phyloP scores from a whole-genome alignment of 371 early-diverging fungal species.

The Rhizopus sp. region DNA sequence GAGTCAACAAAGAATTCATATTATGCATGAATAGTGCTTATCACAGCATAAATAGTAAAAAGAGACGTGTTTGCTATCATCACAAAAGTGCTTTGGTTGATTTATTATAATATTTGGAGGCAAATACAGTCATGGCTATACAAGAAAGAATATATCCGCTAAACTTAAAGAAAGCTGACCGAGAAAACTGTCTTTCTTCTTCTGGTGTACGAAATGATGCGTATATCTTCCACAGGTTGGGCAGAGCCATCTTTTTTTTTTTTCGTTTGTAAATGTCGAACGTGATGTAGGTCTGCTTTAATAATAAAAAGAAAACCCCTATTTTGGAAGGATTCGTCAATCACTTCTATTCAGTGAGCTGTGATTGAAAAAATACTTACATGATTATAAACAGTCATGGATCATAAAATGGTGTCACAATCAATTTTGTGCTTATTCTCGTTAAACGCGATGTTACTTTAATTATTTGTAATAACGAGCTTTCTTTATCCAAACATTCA shows the following conservation, averaged over 20 bases:
- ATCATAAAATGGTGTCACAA: too few relatives aligned
- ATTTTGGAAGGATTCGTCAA: too few relatives aligned
- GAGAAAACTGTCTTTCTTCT: slow-evolving; percentile 75
- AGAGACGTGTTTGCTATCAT: too few relatives aligned
- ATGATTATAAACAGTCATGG: too few relatives aligned
- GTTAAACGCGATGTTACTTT: too few relatives aligned
- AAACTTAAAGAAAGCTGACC: slow-evolving; percentile 79
- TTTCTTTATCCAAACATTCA: too few relatives aligned
- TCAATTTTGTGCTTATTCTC: too few relatives aligned
- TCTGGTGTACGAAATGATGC: slow-evolving; percentile 77
- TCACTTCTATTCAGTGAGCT: not conserved
- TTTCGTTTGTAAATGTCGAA: not conserved
- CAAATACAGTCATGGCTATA: slow-evolving; percentile 68
- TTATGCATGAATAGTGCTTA: too few relatives aligned
- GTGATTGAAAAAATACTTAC: not conserved
- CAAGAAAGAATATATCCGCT: slow-evolving; percentile 71
- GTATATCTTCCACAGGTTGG: slow-evolving; percentile 74
- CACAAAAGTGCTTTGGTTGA: too few relatives aligned
- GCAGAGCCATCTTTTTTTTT: slow-evolving; percentile 55
- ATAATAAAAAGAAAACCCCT: not conserved
- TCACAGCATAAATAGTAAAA: too few relatives aligned
- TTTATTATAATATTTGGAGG: slow-evolving; percentile 43
- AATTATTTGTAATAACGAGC: too few relatives aligned
- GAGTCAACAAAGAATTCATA: too few relatives aligned
- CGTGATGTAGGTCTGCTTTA: not conserved